Base-by-base conservation (phyloP, 2,329 filamentous ascomycete genomes). In the Penicillium polonicum region DNA sequence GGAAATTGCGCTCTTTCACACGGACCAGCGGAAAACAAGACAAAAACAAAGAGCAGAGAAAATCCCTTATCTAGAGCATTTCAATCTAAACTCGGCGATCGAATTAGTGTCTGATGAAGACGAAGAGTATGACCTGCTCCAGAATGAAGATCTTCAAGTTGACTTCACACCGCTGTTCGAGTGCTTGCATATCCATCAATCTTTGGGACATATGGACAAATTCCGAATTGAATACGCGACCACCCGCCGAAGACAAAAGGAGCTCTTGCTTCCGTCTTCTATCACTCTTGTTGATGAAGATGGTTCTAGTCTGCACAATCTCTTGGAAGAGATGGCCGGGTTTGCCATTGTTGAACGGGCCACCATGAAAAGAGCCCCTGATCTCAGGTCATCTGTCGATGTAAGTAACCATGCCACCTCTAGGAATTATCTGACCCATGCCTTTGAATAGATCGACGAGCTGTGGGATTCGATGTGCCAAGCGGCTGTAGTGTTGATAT, bases 391-490 rank as follows among this genome's bases (percentile, higher is more conserved):
- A 29, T 79, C 85, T 12, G 85, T 90, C 64, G 94, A 99, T 78
- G 92, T 93, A 74, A 43, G 55, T n/a, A 15, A 39, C 12, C 41
- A 15, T 19, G 4, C 3, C 19, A 42, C n/a, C 23, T 25, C 15
- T n/a, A 42, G 21, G 39, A 55, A 46, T 54, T 60, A 60, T 64
- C 62, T 29, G 27, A 52, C 61, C 60, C 33, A 10, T 39, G 9
- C 31, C 12, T 29, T 8, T 2, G 21, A 43, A 25, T 60, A 92
- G 89, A 87, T 97, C n/a, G 94, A 99, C 70, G 94, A 97, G 75
- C 80, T 99, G 2, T 99, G 94, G 94, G 93, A 97, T 68, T 97
- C 92, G 0, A 94, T 97, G 90, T 97, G 93, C 70, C 90, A 92
- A 69, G 87, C 88, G 44, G 88, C 91, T 0, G 91, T 97, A 64